Evolutionary conservation across 1,284 basidiomycete species (phyloP).

Genomic region (Malassezia sympodialis): DNA sequence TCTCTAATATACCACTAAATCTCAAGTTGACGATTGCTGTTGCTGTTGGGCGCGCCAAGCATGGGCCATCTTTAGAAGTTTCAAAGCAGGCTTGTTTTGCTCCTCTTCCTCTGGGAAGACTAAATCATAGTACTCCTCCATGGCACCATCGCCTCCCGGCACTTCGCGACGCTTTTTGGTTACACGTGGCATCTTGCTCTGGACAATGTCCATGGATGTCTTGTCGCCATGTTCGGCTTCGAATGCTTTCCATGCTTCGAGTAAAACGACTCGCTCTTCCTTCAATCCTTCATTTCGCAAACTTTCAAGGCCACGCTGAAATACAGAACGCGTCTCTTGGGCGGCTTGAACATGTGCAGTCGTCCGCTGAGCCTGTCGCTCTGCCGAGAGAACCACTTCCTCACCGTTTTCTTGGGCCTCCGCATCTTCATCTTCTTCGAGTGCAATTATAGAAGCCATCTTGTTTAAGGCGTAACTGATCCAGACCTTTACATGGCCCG

Average conservation of each 20-base stretch:
- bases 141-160: slow-evolving; percentile 23
- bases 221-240: slow-evolving; percentile 65
- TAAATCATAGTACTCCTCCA: slow-evolving; percentile 47
- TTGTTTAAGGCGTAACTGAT: slow-evolving; percentile 50
- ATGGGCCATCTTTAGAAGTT: slow-evolving; percentile 41
- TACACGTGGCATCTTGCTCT: slow-evolving; percentile 79
- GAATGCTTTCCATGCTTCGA: slow-evolving; percentile 87
- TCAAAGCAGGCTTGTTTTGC: slow-evolving; percentile 37
- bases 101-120: slow-evolving; percentile 46
- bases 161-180: slow-evolving; percentile 57
- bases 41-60: slow-evolving; percentile 32
- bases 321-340: slow-evolving; percentile 63
- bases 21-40: not conserved
- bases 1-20: not conserved
- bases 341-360: slow-evolving; percentile 58
- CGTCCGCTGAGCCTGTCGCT: slow-evolving; percentile 18
- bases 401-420: slow-evolving; percentile 51
- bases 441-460: slow-evolving; percentile 55
- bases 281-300: slow-evolving; percentile 70
- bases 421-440: slow-evolving; percentile 59
- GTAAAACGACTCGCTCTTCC: slow-evolving; percentile 78
- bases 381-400: slow-evolving; percentile 13
- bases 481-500: slow-evolving; percentile 75
- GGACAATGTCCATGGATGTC: slow-evolving; percentile 59
- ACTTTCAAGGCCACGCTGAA: slow-evolving; percentile 74